Evolutionary conservation across 2,329 filamentous ascomycete genomes (phyloP).

Genomic region (Paraphoma sp.): DNA sequence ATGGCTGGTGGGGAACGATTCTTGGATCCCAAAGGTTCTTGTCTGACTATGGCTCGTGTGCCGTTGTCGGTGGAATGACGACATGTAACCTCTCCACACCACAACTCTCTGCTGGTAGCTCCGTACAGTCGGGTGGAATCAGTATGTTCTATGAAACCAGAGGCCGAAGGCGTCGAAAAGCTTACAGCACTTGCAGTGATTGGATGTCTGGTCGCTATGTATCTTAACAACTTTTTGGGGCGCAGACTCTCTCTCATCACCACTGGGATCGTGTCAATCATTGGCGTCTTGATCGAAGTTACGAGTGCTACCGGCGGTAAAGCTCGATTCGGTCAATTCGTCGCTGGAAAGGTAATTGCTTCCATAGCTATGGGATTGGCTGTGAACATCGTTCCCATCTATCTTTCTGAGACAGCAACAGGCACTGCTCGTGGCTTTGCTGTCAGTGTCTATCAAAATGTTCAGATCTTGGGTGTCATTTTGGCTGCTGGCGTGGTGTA

Average conservation of each 20-base stretch:
- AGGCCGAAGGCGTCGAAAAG: neutral
- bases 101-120: conserved; percentile 11
- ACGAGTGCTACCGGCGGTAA: conserved; percentile 3
- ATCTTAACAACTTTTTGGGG: conserved; percentile 12
- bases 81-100: conserved; percentile 11
- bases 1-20: conserved; percentile 17
- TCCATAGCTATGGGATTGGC: conserved; percentile 15
- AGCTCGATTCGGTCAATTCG: conserved; percentile 15
- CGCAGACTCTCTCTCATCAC: conserved; percentile 9
- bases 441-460: conserved; percentile 13
- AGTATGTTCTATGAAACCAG: neutral
- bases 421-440: conserved; percentile 10
- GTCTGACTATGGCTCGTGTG: conserved; percentile 13
- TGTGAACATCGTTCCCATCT: conserved; percentile 17
- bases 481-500: conserved; percentile 13
- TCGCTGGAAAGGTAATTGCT: conserved; percentile 16
- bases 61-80: conserved; percentile 4
- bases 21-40: conserved; percentile 14
- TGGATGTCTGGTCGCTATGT: conserved; percentile 12
- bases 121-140: conserved; percentile 13
- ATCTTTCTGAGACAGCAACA: conserved; percentile 14
- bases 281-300: conserved; percentile 13
- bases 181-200: conserved; percentile 5
- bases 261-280: conserved; percentile 12
- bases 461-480: conserved; percentile 16